Base-by-base conservation (phyloP, 2,329 filamentous ascomycete genomes). In the Aspergillus sp. region DNA sequence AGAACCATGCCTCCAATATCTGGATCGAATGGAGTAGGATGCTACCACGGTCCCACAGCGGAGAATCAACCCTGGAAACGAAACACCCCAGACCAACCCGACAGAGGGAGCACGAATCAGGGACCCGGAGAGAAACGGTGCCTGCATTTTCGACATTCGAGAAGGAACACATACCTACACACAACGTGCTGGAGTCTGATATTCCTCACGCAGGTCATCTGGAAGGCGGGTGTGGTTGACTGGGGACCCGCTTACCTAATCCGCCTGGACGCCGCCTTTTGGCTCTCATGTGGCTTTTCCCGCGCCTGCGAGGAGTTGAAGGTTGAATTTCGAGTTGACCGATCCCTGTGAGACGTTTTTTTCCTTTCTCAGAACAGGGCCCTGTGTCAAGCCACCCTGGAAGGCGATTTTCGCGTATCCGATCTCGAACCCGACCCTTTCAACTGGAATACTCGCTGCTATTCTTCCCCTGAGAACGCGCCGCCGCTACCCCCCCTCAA, bases 271-370 rank as follows among this genome's bases (percentile, higher is more conserved):
- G 54, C 59, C 60, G 60, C 58, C 51, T 57, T 50, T 52, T 43
- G 52, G 54, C 51, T 52, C 57, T 61, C 60, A 65, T 55, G 66
- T 67, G 66, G 65, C 66, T 66, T 64, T 67, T 65, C 61, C 58
- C 60, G 62, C 64, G 57, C 49, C 55, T 49, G 55, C 36, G 56
- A 44, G 52, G 56, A 52, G 16, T 17, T n/a, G 16, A 38, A 38
- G 35, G 35, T 7, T 38, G 13, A 14, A 38, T 16, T 6, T 3
- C 35, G 10, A 51, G 26, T 45, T 41, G 46, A 46, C 36, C 42
- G 26, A 48, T 45, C 38, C 24, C 42, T 46, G 45, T 49, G 24
- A 16, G 47, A 51, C 47, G 42, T 40, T 50, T 9, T 43, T 30
- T n/a, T 24, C 40, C 36, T 44, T 33, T 49, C 42, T 43, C 24